These are phyloP conservation scores for Zygoascus ofunaensis DNA, from an alignment of 805 yeast genomes.

Conservation along the genomic window DNA sequence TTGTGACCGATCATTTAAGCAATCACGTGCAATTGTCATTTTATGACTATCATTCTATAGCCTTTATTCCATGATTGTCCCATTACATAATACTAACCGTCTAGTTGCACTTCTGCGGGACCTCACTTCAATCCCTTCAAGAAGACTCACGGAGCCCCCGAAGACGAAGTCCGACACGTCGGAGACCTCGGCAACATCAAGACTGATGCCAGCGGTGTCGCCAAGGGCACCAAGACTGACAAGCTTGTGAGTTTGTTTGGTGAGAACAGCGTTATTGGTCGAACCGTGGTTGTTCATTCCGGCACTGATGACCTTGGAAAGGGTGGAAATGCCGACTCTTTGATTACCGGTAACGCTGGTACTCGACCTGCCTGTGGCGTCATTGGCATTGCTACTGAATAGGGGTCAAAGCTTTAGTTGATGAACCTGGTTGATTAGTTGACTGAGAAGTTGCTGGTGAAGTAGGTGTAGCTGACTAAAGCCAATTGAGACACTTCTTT, in stretches of 20 bases:
- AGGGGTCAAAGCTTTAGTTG: background rate
- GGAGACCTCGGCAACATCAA: conserved; percentile 95
- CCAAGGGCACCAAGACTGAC: conserved; percentile 84
- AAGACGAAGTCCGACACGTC: conserved; percentile 69
- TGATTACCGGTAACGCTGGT: conserved; percentile 96
- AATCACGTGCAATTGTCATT: too few relatives aligned
- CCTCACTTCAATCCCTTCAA: conserved; percentile 93
- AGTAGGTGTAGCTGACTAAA: background rate
- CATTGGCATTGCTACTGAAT: conserved; percentile 59
- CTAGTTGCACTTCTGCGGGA: conserved; percentile 85
- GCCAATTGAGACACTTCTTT: too few relatives aligned
- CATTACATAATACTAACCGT: background rate
- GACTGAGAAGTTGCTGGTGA: background rate
- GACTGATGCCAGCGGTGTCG: conserved; percentile 81
- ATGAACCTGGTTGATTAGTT: background rate
- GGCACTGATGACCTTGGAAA: conserved; percentile 92
- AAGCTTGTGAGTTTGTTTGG: conserved; percentile 72
- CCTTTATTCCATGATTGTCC: too few relatives aligned
- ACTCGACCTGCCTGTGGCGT: conserved; percentile 98
- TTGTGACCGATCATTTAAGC: too few relatives aligned
- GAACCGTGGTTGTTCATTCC: conserved; percentile 90
- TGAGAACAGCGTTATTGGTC: conserved; percentile 79
- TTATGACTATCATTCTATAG: too few relatives aligned
- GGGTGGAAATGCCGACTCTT: conserved; percentile 85
- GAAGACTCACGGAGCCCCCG: conserved; percentile 88